Conservation (phyloP, 1,139 yeast species). For the Suhomyces maxii region DNA sequence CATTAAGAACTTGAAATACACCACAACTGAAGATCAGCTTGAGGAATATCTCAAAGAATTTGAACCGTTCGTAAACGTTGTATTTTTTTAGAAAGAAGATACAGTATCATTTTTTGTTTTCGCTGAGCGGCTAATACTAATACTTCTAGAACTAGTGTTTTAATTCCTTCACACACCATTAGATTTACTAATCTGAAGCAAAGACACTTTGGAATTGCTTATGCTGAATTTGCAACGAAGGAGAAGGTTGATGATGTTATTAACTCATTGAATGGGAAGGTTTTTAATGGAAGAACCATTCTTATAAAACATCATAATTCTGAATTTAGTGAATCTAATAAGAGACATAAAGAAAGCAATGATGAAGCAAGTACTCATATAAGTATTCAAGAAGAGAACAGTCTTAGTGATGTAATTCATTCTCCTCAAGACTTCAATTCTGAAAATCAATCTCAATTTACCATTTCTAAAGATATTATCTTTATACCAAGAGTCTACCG, state of each 20-base stretch:
- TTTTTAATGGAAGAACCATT: conserved; percentile 35
- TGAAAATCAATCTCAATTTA: not conserved
- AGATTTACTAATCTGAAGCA: conserved; percentile 43
- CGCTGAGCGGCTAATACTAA: conserved; percentile 7
- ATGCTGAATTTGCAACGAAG: conserved; percentile 55
- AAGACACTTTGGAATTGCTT: conserved; percentile 62
- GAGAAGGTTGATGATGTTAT: conserved; percentile 53
- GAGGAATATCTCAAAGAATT: conserved; percentile 40
- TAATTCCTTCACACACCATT: conserved; percentile 58
- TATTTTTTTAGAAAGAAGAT: no score
- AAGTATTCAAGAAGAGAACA: no score
- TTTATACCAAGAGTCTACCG: conserved; percentile 50
- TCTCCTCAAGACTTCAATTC: no score
- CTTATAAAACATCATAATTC: conserved; percentile 13
- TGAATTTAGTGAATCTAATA: conserved; percentile 1
- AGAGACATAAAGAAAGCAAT: no score
- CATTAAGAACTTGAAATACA: conserved; percentile 53
- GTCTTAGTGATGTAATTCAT: no score
- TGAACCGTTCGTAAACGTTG: conserved; percentile 17
- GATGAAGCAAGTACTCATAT: no score
- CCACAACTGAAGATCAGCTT: conserved; percentile 55
- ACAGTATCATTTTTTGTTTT: no score
- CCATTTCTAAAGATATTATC: conserved; percentile 48
- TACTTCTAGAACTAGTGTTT: conserved; percentile 32
- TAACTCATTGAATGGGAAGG: conserved; percentile 39